Evolutionary conservation across 768 basidiomycete genomes (phyloP), one percentile per base, ranked within the genome.

Genomic region (Tricholoma furcatifolium): DNA sequence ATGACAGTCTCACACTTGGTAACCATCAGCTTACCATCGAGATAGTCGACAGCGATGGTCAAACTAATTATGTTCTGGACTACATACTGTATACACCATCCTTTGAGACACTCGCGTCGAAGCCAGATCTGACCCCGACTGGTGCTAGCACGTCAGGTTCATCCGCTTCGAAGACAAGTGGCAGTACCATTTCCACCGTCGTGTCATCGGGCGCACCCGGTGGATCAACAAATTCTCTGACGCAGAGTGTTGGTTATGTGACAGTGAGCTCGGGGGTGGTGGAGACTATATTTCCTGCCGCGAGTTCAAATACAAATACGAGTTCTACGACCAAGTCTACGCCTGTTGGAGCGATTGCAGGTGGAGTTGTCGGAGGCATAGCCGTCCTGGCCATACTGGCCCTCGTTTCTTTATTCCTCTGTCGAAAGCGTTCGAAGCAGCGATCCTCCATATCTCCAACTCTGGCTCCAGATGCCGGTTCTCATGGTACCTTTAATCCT

Each of bases 61-160:
- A 62, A 43, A 62, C 61, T 1, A 7, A 40, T 6, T 62, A 65
- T 31, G 52, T 54, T 6, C 57, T 68, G 46, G 67, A 68, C 49
- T 68, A 67, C 34, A 51, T 68, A 32, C 58, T 62, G 9, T 67
- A 62, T 42, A 53, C 54, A 6, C 65, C 67, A 20, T 59, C 65
- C 34, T 63, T 53, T 38, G 36, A 20, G 11, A 50, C 56, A 11
- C 47, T 57, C 14, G 32, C 46, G 2, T 42, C 51, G 30, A 48
- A 53, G 21, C 56, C 35, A 24, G 20, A 44, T 39, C 23, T 52
- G 21, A 15, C 15, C 9, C 11, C 48, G 6, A 32, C 30, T 27
- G 27, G 27, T 4, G 7, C 27, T n/a, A n/a, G n/a, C 27, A 27
- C 27, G 7, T 27, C 27, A 7, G 27, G 27, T 27, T 7, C 27